Base-by-base conservation (phyloP, 257 asterid species). In the Striga asiatica region DNA sequence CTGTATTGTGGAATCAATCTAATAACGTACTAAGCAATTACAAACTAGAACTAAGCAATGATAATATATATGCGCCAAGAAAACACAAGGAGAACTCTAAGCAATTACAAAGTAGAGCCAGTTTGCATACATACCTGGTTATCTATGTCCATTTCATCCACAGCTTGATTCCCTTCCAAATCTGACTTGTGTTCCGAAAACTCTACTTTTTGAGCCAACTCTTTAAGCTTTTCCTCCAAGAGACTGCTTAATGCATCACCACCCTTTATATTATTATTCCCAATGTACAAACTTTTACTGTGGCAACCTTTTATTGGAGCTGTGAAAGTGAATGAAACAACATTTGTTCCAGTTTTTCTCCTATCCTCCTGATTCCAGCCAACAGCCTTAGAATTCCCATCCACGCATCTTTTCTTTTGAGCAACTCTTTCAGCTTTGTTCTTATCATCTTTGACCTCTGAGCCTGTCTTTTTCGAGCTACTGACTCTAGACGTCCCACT, bases 291-390 rank as follows among this genome's bases (percentile, higher is more conserved):
- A n/a, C n/a, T n/a, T n/a, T n/a, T n/a, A n/a, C n/a, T n/a, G n/a
- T n/a, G n/a, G n/a, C n/a, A n/a, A n/a, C n/a, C n/a, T n/a, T n/a
- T n/a, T n/a, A n/a, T n/a, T n/a, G n/a, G n/a, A 74, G 98, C 73
- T 35, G 71, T 87, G 78, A 87, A 91, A 29, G 98, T 84, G 69
- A 91, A 87, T 23, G 98, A 91, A 71, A 91, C 51, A 41, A 87
- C 85, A 41, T 82, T 95, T 17, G 74, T 55, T 62, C 84, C 85
- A 9, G 61, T 64, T 25, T 67, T 67, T 66, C 73, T 70, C 63
- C 65, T 65, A 18, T 78, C 73, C 18, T 39, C 19, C 58, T 71
- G 81, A 21, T 68, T 70, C 77, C 84, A 72, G 34, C 68, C 62
- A 59, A 68, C 12, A 54, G 67, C 76, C 76, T 78, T 73, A 76